Conservation (phyloP, 257 asterid species). For the Gynochthodes officinalis region DNA sequence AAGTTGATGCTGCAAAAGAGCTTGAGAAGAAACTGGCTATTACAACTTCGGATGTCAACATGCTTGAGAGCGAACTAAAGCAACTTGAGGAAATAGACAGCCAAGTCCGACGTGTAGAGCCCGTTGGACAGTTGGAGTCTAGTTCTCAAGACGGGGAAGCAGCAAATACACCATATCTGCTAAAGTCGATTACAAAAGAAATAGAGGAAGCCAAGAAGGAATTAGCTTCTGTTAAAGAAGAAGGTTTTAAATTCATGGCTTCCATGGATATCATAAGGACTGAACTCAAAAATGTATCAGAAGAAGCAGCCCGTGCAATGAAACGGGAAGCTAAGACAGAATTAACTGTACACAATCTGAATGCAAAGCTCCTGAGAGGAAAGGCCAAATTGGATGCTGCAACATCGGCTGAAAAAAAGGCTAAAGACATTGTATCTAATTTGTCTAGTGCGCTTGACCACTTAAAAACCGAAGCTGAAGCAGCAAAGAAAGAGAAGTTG, state of each 20-base stretch:
- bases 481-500: conserved; percentile 41
- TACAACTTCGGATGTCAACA: conserved; percentile 48
- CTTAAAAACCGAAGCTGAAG: conserved; percentile 48
- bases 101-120: conserved; percentile 19
- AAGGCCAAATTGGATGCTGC: conserved; percentile 62
- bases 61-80: conserved; percentile 50
- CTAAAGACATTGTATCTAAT: conserved; percentile 46
- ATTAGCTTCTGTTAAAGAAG: conserved; percentile 45
- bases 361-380: conserved; percentile 60
- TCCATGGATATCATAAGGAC: conserved; percentile 67
- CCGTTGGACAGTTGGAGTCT: not conserved
- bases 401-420: conserved; percentile 53
- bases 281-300: conserved; percentile 51
- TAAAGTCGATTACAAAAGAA: conserved; percentile 42
- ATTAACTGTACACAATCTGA: conserved; percentile 51
- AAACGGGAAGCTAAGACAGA: conserved; percentile 58
- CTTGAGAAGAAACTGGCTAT: conserved; percentile 43
- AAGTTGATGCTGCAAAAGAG: conserved; percentile 38
- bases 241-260: conserved; percentile 67
- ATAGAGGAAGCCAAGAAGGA: conserved; percentile 51
- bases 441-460: conserved; percentile 50
- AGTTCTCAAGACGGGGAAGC: conserved; percentile 19
- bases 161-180: conserved; percentile 19
- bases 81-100: conserved; percentile 45
- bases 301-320: conserved; percentile 44